Conservation (phyloP, 306 rosid genomes). For the apple (Malus domestica) region DNA sequence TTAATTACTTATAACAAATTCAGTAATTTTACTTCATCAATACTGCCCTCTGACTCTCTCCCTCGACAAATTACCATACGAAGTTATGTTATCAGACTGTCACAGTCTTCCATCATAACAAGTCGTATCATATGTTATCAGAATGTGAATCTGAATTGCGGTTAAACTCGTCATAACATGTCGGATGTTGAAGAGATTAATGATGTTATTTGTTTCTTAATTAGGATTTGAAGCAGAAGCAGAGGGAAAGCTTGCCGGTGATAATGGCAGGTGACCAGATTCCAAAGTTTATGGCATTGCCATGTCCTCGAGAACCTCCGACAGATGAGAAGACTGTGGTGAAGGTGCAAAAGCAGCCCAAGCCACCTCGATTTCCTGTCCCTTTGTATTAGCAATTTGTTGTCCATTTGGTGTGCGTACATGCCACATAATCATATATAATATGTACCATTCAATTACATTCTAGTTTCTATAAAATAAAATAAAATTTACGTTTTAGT, state of each 20-base stretch:
- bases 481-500: too few relatives aligned
- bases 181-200: neutral
- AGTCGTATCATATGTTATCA: neutral
- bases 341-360: constrained; percentile 34
- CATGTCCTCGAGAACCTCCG: constrained; percentile 66
- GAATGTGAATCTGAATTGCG: neutral
- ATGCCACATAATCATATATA: neutral
- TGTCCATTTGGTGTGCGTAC: neutral
- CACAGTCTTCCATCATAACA: neutral
- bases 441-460: neutral
- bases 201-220: neutral
- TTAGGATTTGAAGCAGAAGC: constrained; percentile 38
- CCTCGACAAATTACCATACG: neutral
- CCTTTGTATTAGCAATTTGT: constrained; percentile 32
- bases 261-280: constrained; percentile 82
- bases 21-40: neutral
- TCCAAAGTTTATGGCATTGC: constrained; percentile 86
- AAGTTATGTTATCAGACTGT: neutral
- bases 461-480: neutral
- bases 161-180: neutral
- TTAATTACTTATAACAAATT: neutral
- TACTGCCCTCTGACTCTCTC: neutral
- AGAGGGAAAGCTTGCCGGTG: constrained; percentile 60
- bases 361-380: constrained; percentile 48
- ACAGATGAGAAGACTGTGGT: constrained; percentile 33